Evolutionary conservation across 768 basidiomycete species (phyloP).

Genomic region (Gelatoporia subvermispora): DNA sequence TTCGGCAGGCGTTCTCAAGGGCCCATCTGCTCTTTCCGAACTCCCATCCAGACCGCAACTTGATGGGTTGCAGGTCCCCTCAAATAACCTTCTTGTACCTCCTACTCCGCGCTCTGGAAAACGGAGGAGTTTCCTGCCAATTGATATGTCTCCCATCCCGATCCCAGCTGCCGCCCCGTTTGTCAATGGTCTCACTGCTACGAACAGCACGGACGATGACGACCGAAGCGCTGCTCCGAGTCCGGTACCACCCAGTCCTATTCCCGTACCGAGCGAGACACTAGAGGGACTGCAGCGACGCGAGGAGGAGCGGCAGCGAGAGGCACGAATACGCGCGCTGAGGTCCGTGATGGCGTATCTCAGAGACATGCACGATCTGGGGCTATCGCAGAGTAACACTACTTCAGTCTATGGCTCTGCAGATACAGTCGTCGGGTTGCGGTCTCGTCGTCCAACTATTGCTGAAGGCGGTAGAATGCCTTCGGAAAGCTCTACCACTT

Average conservation of each 20-base stretch:
- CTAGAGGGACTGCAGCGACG: constrained; percentile 49
- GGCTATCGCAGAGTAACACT: constrained; percentile 52
- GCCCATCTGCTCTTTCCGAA: constrained; percentile 9
- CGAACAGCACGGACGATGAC: constrained; percentile 33
- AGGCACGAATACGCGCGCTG: constrained; percentile 74
- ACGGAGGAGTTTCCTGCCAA: constrained; percentile 84
- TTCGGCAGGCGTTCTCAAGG: constrained; percentile 11
- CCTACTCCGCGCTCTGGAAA: constrained; percentile 54
- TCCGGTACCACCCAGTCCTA: constrained; percentile 32
- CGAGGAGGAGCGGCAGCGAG: constrained; percentile 68
- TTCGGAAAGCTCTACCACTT: constrained; percentile 40
- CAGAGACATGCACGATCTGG: constrained; percentile 91
- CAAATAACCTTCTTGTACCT: constrained; percentile 36
- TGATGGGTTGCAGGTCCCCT: constrained; percentile 7
- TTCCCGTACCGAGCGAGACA: constrained; percentile 34
- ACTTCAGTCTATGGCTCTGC: constrained; percentile 55
- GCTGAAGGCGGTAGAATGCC: constrained; percentile 53
- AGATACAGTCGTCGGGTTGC: constrained; percentile 18
- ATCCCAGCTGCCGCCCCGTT: constrained; percentile 63
- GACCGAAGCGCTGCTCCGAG: constrained; percentile 12
- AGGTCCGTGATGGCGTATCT: constrained; percentile 94
- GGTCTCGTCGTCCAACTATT: constrained; percentile 66
- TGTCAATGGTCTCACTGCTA: constrained; percentile 44
- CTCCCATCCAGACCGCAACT: constrained; percentile 16
- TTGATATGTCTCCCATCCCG: constrained; percentile 66